phyloP scores from a whole-genome alignment of 1,139 yeast genomes.

The Nakaseomyces nivariensis region DNA sequence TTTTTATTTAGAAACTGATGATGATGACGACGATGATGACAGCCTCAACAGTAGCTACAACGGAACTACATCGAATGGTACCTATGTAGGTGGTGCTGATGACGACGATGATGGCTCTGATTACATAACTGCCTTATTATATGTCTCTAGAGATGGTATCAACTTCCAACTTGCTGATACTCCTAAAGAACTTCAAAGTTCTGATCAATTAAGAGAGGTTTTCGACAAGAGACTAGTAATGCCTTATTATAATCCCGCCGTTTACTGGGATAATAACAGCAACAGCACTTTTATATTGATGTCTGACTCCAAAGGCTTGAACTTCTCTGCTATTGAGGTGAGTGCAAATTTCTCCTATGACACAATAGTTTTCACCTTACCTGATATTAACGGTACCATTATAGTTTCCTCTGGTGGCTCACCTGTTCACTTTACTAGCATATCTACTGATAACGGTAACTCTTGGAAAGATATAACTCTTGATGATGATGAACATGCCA shows the following conservation, averaged over 20 bases:
- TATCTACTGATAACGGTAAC: neutral
- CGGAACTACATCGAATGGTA: too few relatives aligned
- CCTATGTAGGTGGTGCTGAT: neutral
- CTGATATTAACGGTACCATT: slow-evolving; percentile 1
- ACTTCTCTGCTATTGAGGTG: neutral
- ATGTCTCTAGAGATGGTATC: neutral
- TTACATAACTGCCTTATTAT: neutral
- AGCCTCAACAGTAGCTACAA: too few relatives aligned
- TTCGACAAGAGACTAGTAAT: neutral
- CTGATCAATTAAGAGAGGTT: neutral
- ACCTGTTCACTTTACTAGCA: neutral
- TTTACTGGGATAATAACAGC: neutral
- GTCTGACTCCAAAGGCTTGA: slow-evolving; percentile 1
- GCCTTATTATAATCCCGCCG: neutral
- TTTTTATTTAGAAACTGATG: neutral
- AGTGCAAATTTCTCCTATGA: neutral
- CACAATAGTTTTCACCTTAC: neutral
- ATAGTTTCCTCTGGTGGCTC: neutral
- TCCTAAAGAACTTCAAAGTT: neutral
- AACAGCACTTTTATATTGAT: neutral
- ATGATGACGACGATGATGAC: neutral
- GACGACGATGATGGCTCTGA: neutral
- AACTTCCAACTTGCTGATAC: neutral
- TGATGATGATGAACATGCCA: neutral
- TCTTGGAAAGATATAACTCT: neutral